Evolutionary conservation across 176 grass and related monocot genomes (phyloP).

Genomic region (Oryza officinalis): DNA sequence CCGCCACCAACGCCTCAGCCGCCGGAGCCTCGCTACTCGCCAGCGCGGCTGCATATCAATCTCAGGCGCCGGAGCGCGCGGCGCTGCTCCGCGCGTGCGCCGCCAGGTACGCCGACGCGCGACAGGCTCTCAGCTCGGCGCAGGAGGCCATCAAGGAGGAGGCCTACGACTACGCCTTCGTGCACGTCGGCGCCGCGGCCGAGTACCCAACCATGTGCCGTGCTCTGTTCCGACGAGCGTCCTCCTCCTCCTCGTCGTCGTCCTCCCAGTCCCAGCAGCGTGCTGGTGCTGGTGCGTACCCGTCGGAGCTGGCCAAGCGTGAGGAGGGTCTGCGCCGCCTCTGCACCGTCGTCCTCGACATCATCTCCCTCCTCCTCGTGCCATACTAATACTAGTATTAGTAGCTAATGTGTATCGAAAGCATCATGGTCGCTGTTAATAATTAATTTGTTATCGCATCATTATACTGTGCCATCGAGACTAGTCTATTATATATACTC

Average conservation of each 20-base stretch:
- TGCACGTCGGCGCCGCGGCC: conserved; percentile 68
- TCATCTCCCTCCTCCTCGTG: conserved; percentile 58
- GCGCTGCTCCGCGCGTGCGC: conserved; percentile 47
- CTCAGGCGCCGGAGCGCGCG: not conserved
- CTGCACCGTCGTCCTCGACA: conserved; percentile 72
- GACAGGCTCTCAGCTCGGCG: conserved; percentile 54
- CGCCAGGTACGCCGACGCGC: conserved; percentile 55
- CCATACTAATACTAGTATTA: not conserved
- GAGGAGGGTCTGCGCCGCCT: conserved; percentile 61
- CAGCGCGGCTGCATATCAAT: conserved; percentile 16
- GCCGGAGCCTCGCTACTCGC: conserved; percentile 38
- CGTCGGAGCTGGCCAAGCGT: conserved; percentile 46
- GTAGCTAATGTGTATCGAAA: too few species aligned
- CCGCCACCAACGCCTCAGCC: conserved; percentile 57
- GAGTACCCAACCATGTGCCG: conserved; percentile 81
- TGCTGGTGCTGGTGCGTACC: conserved; percentile 33
- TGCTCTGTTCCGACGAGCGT: conserved; percentile 42
- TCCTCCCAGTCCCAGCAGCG: too few species aligned
- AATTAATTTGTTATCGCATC: too few species aligned
- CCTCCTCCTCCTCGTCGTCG: too few species aligned
- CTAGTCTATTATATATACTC: too few species aligned
- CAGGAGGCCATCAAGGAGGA: conserved; percentile 41
- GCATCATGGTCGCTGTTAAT: too few species aligned
- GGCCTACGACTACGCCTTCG: conserved; percentile 70
- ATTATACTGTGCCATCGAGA: too few species aligned